phyloP scores from a whole-genome alignment of 331 rosid species.

The Rhamnella rubrinervis region DNA sequence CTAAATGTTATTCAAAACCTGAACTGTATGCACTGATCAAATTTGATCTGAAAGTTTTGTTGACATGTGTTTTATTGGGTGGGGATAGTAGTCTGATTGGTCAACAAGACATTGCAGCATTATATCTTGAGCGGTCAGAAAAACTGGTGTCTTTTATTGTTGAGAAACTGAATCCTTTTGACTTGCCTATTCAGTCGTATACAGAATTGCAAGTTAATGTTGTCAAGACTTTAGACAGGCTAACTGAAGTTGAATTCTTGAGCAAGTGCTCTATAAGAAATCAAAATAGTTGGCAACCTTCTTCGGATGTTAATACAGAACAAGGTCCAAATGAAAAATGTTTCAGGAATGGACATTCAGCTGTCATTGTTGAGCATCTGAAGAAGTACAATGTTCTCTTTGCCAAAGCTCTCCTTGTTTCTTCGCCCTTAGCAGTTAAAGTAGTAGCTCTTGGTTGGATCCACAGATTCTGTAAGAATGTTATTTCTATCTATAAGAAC shows the following conservation, averaged over 20 bases:
- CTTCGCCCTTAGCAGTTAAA: slow-evolving; percentile 82
- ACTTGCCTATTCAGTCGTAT: slow-evolving; percentile 54
- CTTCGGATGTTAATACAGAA: slow-evolving; percentile 32
- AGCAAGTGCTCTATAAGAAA: slow-evolving; percentile 51
- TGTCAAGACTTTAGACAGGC: slow-evolving; percentile 67
- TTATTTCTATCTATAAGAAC: slow-evolving; percentile 45
- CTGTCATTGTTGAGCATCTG: slow-evolving; percentile 56
- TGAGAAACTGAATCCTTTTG: slow-evolving; percentile 71
- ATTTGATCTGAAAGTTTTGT: slow-evolving; percentile 78
- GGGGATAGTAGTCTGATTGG: slow-evolving; percentile 52
- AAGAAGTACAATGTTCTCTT: slow-evolving; percentile 53
- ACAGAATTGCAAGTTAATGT: slow-evolving; percentile 73
- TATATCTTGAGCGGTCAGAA: slow-evolving; percentile 62
- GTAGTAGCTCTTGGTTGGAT: slow-evolving; percentile 68
- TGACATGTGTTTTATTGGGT: slow-evolving; percentile 57
- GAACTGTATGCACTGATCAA: slow-evolving; percentile 72
- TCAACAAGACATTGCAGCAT: slow-evolving; percentile 44
- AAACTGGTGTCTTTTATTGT: slow-evolving; percentile 53
- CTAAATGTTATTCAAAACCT: slow-evolving; percentile 52
- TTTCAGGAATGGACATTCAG: slow-evolving; percentile 35
- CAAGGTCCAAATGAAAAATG: slow-evolving; percentile 25
- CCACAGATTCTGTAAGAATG: slow-evolving; percentile 65
- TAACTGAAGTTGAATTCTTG: slow-evolving; percentile 58
- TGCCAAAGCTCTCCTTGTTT: slow-evolving; percentile 61
- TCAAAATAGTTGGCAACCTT: slow-evolving; percentile 33